These are phyloP conservation scores for Spathaspora hagerdaliae DNA, from an alignment of 805 yeast genomes.

Conservation along the genomic window DNA sequence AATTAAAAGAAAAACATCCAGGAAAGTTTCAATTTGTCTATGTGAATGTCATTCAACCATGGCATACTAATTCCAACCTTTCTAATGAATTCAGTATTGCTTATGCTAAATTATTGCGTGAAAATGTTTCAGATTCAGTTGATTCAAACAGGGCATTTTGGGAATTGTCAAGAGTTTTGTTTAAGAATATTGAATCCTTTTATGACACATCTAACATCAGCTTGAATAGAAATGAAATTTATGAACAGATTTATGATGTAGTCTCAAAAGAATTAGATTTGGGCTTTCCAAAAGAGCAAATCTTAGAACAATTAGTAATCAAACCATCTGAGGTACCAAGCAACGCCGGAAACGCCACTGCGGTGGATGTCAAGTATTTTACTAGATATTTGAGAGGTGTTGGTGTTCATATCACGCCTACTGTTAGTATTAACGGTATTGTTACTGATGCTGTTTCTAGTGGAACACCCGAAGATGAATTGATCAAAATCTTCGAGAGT, in stretches of 20 bases:
- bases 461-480: conserved; percentile 44
- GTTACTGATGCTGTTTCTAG: conserved; percentile 55
- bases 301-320: conserved; percentile 36
- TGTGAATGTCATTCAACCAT: conserved; percentile 80
- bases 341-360: conserved; percentile 57
- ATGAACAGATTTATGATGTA: conserved; percentile 48
- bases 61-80: conserved; percentile 76
- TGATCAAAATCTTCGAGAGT: conserved; percentile 35
- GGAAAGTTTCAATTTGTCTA: conserved; percentile 56
- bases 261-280: conserved; percentile 21
- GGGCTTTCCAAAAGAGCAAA: conserved; percentile 25
- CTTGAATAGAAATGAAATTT: conserved; percentile 52
- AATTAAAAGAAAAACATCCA: conserved; percentile 41
- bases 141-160: conserved; percentile 28
- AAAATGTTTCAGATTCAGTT: conserved; percentile 9
- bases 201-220: conserved; percentile 60
- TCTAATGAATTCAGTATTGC: conserved; percentile 72
- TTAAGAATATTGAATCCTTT: conserved; percentile 49
- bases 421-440: conserved; percentile 69
- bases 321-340: conserved; percentile 25
- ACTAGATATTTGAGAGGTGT: conserved; percentile 69
- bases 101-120: conserved; percentile 59
- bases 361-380: conserved; percentile 67
- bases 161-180: conserved; percentile 53
- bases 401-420: conserved; percentile 84